These are phyloP conservation scores for Sutorius australiensis DNA, from an alignment of 768 basidiomycete genomes.

Conservation along the genomic window DNA sequence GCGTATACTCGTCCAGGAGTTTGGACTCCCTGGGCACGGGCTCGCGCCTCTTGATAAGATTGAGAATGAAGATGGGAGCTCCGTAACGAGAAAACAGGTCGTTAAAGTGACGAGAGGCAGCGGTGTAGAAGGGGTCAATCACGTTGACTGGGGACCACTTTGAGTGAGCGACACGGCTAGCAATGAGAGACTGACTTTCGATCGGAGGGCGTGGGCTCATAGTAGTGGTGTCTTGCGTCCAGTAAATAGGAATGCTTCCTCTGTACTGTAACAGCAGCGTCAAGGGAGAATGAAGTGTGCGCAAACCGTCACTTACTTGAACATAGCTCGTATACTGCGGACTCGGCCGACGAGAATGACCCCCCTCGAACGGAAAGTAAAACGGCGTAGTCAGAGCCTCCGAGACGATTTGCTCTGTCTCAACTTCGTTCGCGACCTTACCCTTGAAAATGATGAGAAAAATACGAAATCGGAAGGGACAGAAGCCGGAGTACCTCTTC, in stretches of 20 bases:
- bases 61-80: slow-evolving; percentile 83
- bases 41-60: slow-evolving; percentile 86
- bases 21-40: slow-evolving; percentile 84
- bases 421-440: slow-evolving; percentile 97
- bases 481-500: slow-evolving; percentile 56
- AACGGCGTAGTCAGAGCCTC: slow-evolving; percentile 89
- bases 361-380: slow-evolving; percentile 55
- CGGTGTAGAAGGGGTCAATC: slow-evolving; percentile 91
- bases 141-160: slow-evolving; percentile 63
- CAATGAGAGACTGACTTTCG: slow-evolving; percentile 61
- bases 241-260: slow-evolving; percentile 93
- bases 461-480: neutral
- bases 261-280: slow-evolving; percentile 56
- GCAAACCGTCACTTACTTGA: slow-evolving; percentile 47
- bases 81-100: slow-evolving; percentile 88
- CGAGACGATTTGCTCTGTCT: slow-evolving; percentile 96
- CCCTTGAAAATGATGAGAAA: slow-evolving; percentile 51
- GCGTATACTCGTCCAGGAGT: slow-evolving; percentile 83
- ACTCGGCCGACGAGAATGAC: slow-evolving; percentile 53
- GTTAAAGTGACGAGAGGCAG: slow-evolving; percentile 91
- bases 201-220: slow-evolving; percentile 95
- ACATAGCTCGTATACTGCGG: slow-evolving; percentile 95
- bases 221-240: slow-evolving; percentile 90
- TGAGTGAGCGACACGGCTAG: slow-evolving; percentile 4
- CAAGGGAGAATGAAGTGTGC: neutral